Evolutionary conservation across 768 basidiomycete species (phyloP).

Genomic region (Goffeauzyma gilvescens): DNA sequence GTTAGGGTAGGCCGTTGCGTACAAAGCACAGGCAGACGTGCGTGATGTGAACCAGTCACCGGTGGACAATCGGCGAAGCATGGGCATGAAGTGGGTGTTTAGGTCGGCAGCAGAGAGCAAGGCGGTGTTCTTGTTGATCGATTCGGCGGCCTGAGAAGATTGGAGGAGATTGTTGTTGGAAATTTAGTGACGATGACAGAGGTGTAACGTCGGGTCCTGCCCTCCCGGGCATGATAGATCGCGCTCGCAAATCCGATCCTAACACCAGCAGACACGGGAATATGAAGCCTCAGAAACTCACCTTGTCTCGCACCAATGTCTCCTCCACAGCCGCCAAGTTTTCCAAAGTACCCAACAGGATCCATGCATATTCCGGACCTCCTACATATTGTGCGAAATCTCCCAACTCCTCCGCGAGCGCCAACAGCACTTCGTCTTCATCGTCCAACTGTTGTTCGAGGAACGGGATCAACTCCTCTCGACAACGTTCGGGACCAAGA

Average conservation of each 20-base stretch:
- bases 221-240: no score
- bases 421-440: conserved; percentile 92
- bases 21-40: conserved; percentile 84
- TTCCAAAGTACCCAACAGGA: conserved; percentile 77
- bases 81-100: conserved; percentile 77
- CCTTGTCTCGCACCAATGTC: conserved; percentile 94
- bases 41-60: conserved; percentile 99
- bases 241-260: no score
- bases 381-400: conserved; percentile 89
- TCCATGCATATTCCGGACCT: conserved; percentile 65
- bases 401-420: conserved; percentile 86
- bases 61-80: conserved; percentile 66
- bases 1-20: conserved; percentile 61
- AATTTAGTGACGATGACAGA: no score
- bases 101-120: conserved; percentile 60
- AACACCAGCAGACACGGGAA: not conserved
- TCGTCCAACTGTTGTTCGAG: conserved; percentile 98
- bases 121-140: conserved; percentile 70
- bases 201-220: no score
- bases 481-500: conserved; percentile 79
- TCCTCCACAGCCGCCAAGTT: conserved; percentile 93
- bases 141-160: conserved; percentile 62
- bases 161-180: no score
- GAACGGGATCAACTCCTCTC: conserved; percentile 89
- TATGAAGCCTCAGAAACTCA: conserved; percentile 32